Evolutionary conservation across 176 grass and related monocot genomes (phyloP), one percentile per base, ranked within the genome.

Genomic region (Urochloa ruziziensis): DNA sequence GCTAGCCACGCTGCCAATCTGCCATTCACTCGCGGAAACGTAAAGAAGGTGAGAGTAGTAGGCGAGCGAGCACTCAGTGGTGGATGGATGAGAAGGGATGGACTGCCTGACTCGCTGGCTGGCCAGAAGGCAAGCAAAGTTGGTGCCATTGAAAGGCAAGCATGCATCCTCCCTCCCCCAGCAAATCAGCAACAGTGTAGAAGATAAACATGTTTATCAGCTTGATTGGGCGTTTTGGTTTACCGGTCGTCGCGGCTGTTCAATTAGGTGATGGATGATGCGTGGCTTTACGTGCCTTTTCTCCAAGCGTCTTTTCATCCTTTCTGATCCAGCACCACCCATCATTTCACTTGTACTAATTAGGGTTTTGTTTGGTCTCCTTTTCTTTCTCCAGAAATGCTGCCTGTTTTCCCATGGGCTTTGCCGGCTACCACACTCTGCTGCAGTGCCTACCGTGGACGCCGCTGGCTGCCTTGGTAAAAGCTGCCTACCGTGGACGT

Each of bases 51-150:
- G 82, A 62, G 42, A 85, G 85, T 11, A 46, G 70, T 53, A 81
- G 88, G 88, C 88, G 53, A 76, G 77, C 29, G 43, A 81, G 88
- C 78, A 86, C 71, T 58, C 28, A 57, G n/a, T n/a, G n/a, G n/a
- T 30, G 10, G 24, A 46, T 23, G 52, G 9, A 57, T 60, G 23
- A 1, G 23, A 3, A 57, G 21, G 2, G 9, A 57, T 47, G 52
- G 27, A n/a, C n/a, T n/a, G n/a, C n/a, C n/a, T n/a, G n/a, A n/a
- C 7, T 47, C 1, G 40, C 16, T 21, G 48, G 27, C 46, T 25
- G 16, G 39, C 28, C 49, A 19, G 62, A n/a, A n/a, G n/a, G n/a
- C n/a, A n/a, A n/a, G n/a, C 16, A 70, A 75, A 85, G 62, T 32
- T 65, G 83, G 62, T 70, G 77, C 43, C 62, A 71, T 47, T 58